Base-by-base conservation (phyloP, 805 yeast genomes). In the Lipomyces spencermartinsiae region DNA sequence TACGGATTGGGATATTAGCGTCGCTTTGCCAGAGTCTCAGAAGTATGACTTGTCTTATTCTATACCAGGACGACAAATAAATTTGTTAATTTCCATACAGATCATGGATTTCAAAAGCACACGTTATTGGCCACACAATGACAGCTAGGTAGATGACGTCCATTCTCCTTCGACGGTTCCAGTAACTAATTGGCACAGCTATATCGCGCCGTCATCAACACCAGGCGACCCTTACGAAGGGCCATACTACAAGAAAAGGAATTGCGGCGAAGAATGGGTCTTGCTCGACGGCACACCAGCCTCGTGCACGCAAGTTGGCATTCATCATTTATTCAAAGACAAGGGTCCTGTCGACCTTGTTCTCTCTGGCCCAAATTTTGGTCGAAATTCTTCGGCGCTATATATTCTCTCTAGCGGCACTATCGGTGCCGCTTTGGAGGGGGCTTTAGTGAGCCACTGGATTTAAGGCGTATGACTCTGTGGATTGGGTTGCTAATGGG, bases 21-120 rank as follows among this genome's bases (percentile, higher is more conserved):
- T 93, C 25, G 93, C 89, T 34, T 89, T 95, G 2, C 99, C 99
- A 12, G 80, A 83, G 68, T 85, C 87, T 63, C 97, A 92, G 73
- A 80, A 71, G 75, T 73, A 60, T 16, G 73, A n/a, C n/a, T 9
- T 33, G 55, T 22, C 29, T 22, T 9, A 1, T 5, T 51, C 19
- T n/a, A 57, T 56, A 22, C 12, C 6, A 8, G 31, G 35, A 14
- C 4, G 12, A 22, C 53, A 22, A 7, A 37, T 53, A 49, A 54
- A 65, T 49, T 10, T 39, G 9, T 53, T 58, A 54, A 65, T 49
- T 10, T 39, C 16, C 35, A 1, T 53, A 14, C 74, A 82, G 95
- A 73, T 93, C 98, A 14, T 95, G 99, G 99, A 94, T 93, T 66
- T 97, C 97, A 49, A 95, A 95, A 78, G 98, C 99, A 5, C 98